Base-by-base conservation (phyloP, 305 asterid species). In the Andrographis paniculata region DNA sequence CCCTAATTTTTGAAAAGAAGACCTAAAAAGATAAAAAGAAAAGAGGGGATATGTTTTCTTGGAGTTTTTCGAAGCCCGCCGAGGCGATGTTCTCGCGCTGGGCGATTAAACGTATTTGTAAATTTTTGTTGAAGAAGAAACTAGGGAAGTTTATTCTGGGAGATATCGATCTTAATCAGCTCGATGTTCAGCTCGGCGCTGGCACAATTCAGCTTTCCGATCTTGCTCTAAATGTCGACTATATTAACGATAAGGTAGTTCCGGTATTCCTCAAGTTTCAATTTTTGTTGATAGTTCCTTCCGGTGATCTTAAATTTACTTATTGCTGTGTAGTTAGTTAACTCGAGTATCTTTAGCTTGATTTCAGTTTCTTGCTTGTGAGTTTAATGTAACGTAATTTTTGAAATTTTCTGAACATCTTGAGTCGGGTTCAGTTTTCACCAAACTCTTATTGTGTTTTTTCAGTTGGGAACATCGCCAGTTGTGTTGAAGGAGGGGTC, bases 51-150 rank as follows among this genome's bases (percentile, higher is more conserved):
- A 89, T 89, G 98, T 84, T 88, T 67, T 61, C 85, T 35, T 89
- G 95, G 95, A 72, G 70, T 55, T 64, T 89, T 48, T 69, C 97
- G 37, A 87, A 82, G 74, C 79, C 95, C 66, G 95, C 99, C 28
- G 96, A 91, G 80, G 86, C 92, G 72, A 71, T 80, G 95, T 79
- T 91, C 75, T 83, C 96, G 42, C 96, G 96, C 45, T 91, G 94
- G 99, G 96, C 99, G 28, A 66, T 91, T 16, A 80, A 81, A 56
- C 80, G 93, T 50, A 62, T 87, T 15, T 91, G 95, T 52, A 79
- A 87, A 65, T 84, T 87, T 57, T 44, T 84, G 64, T 63, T 91
- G 80, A 87, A 87, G 95, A 91, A 91, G 84, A 87, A 87, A 60
- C 64, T 91, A 70, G 99, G 99, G 42, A 76, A 87, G 60, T 80